Percentiles rank a stretch among this genome's conserved stretches.
Evolutionary conservation across 2,329 filamentous ascomycete species (phyloP).

Genomic region (Teratosphaeria epicoccoides): DNA sequence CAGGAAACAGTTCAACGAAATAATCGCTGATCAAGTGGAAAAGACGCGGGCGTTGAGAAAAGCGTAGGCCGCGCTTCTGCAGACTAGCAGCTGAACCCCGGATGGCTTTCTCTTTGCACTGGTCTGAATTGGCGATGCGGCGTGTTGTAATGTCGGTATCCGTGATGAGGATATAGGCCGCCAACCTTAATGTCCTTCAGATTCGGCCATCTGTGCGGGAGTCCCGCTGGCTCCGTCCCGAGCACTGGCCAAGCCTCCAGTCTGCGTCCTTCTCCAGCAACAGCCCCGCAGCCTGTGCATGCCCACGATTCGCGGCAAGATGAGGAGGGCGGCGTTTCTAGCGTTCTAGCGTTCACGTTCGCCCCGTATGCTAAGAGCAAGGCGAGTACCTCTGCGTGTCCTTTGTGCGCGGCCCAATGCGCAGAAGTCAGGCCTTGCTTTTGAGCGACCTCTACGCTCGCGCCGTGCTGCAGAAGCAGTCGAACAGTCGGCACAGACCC

Average conservation of each 20-base stretch:
- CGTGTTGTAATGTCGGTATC: background rate
- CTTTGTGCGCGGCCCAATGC: constrained; percentile 23
- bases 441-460: constrained; percentile 14
- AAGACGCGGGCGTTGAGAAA: constrained; percentile 33
- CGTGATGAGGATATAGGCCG: constrained; percentile 3
- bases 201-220: constrained; percentile 18
- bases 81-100: background rate
- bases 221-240: constrained; percentile 21
- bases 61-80: background rate
- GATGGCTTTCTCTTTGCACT: background rate
- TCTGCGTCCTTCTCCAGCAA: constrained; percentile 15
- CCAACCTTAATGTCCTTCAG: constrained; percentile 14
- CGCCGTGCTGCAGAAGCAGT: constrained; percentile 13
- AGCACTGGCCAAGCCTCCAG: constrained; percentile 2
- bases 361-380: constrained; percentile 14
- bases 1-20: constrained; percentile 54
- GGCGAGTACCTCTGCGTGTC: constrained; percentile 16
- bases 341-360: constrained; percentile 11
- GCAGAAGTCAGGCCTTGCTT: constrained; percentile 16
- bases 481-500: constrained; percentile 13
- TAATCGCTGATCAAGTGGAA: constrained; percentile 49
- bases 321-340: constrained; percentile 17
- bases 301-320: constrained; percentile 19
- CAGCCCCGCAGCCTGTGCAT: constrained; percentile 12
- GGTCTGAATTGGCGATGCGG: background rate